Conservation (phyloP, 148 eudicot genomes). For the Cornus suecica region DNA sequence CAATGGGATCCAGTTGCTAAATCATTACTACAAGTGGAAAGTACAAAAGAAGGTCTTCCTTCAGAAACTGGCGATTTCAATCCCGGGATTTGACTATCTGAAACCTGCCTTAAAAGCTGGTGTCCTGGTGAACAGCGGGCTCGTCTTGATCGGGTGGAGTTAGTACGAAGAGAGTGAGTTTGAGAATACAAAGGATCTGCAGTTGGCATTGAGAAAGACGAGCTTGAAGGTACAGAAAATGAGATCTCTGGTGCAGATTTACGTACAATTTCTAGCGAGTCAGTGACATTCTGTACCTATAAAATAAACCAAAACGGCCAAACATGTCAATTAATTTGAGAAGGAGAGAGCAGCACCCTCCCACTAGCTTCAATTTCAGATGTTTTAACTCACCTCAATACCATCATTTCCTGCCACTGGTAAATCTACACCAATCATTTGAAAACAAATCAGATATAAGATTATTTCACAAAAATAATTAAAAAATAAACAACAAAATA, state of each 20-base stretch:
- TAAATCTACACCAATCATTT: slow-evolving; percentile 11
- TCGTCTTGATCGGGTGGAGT: slow-evolving; percentile 50
- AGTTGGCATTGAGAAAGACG: slow-evolving; percentile 37
- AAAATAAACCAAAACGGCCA: not conserved
- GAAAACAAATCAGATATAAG: not conserved
- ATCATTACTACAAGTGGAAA: slow-evolving; percentile 49
- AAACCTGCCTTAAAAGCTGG: slow-evolving; percentile 42
- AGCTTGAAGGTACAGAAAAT: slow-evolving; percentile 50
- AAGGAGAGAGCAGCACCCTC: not conserved
- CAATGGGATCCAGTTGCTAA: slow-evolving; percentile 56
- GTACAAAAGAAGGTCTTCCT: slow-evolving; percentile 33
- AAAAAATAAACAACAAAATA: not conserved
- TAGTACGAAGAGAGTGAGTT: slow-evolving; percentile 42
- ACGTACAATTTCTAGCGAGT: slow-evolving; percentile 32
- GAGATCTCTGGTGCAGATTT: slow-evolving; percentile 44
- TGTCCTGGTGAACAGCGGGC: slow-evolving; percentile 45
- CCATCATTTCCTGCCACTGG: slow-evolving; percentile 2
- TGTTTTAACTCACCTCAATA: slow-evolving; percentile 2
- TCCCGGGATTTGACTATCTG: slow-evolving; percentile 51
- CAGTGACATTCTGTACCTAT: slow-evolving; percentile 47
- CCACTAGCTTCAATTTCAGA: slow-evolving; percentile 2
- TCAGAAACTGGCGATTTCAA: slow-evolving; percentile 61
- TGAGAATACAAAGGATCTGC: slow-evolving; percentile 46
- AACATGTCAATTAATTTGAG: not conserved
- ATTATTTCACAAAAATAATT: not conserved